Conservation (phyloP, 345 rosid genomes). For the Brassica incana region DNA sequence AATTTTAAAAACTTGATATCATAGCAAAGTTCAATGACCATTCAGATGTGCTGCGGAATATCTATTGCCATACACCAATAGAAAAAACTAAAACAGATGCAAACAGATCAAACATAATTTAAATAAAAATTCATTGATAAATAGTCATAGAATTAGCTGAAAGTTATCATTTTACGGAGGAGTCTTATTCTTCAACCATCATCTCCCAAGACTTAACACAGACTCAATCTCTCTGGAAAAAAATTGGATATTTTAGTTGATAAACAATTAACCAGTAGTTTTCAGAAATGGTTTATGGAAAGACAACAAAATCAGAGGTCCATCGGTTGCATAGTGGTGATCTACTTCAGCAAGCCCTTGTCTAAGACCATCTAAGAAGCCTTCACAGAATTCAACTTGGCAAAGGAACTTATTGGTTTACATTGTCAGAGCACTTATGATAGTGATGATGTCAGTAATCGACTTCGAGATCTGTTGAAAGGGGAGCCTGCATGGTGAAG, state of each 20-base stretch:
- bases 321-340: constrained; percentile 34
- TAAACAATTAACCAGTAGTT: neutral
- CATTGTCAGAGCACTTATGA: constrained; percentile 34
- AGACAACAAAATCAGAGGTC: constrained; percentile 38
- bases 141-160: neutral
- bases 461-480: constrained; percentile 54
- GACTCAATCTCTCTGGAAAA: neutral
- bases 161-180: neutral
- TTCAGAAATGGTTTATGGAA: neutral
- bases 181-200: neutral
- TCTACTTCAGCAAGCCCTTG: constrained; percentile 77
- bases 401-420: constrained; percentile 53
- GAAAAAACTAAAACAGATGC: neutral
- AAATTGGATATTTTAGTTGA: neutral
- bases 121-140: too few relatives aligned
- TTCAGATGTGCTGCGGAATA: neutral
- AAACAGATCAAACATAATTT: neutral
- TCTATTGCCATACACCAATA: neutral
- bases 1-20: neutral
- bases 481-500: constrained; percentile 41
- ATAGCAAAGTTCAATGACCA: neutral
- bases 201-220: neutral
- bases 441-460: too few relatives aligned
- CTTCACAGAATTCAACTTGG: constrained; percentile 64
- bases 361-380: constrained; percentile 72